These are phyloP conservation scores for Acanthamoeba royreba DNA, from an alignment of 208 protist genomes.

Conservation along the genomic window DNA sequence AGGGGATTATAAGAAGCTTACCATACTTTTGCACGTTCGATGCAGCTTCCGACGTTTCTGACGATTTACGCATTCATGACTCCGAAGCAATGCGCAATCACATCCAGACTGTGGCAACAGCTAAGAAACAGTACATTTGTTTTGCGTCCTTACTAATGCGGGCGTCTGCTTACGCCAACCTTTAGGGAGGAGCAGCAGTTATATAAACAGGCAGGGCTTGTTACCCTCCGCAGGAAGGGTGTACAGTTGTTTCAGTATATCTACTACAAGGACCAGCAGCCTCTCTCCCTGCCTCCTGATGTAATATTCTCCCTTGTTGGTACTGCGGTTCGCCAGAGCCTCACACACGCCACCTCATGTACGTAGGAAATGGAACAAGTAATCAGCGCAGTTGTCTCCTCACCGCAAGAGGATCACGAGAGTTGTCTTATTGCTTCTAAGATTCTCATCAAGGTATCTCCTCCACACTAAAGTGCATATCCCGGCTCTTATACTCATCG, in stretches of 20 bases:
- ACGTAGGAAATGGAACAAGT: too few species aligned
- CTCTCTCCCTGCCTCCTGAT: background rate
- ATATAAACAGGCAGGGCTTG: background rate
- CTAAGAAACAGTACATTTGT: constrained; percentile 23
- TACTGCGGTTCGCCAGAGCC: too few species aligned
- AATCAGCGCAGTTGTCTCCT: too few species aligned
- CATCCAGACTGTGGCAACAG: background rate
- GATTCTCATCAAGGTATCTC: too few species aligned
- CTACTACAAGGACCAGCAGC: background rate
- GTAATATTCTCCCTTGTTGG: background rate
- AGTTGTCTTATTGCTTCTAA: too few species aligned
- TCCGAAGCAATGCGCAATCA: background rate
- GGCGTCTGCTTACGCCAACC: background rate
- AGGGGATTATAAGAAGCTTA: too few species aligned
- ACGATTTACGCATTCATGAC: background rate
- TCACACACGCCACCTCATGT: too few species aligned
- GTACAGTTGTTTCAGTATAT: background rate
- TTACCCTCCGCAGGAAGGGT: background rate
- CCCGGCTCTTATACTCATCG: too few species aligned
- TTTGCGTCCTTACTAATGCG: background rate
- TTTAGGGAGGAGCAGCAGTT: background rate
- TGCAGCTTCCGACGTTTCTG: background rate
- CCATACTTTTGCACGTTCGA: too few species aligned
- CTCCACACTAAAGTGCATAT: too few species aligned
- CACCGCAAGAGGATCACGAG: too few species aligned